phyloP scores from a whole-genome alignment of 345 rosid genomes.

The Citrus maxima region DNA sequence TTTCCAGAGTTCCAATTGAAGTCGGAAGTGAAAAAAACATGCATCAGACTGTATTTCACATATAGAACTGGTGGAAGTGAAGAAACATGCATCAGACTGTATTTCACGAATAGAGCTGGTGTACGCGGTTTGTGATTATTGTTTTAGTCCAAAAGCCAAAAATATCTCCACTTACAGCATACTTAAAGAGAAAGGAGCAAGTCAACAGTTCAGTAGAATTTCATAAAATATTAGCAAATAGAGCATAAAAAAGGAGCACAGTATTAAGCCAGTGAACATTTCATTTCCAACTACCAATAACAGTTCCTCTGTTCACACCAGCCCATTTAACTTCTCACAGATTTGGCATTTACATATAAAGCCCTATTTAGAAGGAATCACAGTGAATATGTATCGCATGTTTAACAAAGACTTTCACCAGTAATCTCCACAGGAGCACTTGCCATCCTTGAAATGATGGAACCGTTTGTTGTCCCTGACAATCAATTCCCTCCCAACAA shows the following conservation, averaged over 20 bases:
- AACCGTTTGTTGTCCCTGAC: conserved; percentile 82
- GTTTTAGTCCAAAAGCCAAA: too few relatives aligned
- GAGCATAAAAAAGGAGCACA: neutral
- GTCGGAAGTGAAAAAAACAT: neutral
- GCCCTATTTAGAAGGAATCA: neutral
- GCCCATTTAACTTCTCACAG: neutral
- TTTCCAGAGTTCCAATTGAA: too few relatives aligned
- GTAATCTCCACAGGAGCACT: conserved; percentile 60
- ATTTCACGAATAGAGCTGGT: neutral
- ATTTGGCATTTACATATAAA: conserved; percentile 28
- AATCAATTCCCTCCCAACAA: conserved; percentile 67
- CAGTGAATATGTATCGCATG: neutral
- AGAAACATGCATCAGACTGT: neutral
- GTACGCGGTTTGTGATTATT: too few relatives aligned
- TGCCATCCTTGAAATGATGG: conserved; percentile 62
- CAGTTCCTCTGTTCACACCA: neutral
- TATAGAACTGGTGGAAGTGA: neutral
- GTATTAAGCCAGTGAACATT: neutral
- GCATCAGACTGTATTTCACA: neutral
- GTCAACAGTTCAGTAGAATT: neutral
- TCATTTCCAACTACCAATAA: conserved; percentile 3
- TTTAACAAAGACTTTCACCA: conserved; percentile 31
- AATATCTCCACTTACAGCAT: neutral
- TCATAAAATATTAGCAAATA: neutral
- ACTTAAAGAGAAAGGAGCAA: neutral